Evolutionary conservation across 108 stramenopile genomes (phyloP), one percentile per base, ranked within the genome.

Genomic region (Schizochytrium sp.): DNA sequence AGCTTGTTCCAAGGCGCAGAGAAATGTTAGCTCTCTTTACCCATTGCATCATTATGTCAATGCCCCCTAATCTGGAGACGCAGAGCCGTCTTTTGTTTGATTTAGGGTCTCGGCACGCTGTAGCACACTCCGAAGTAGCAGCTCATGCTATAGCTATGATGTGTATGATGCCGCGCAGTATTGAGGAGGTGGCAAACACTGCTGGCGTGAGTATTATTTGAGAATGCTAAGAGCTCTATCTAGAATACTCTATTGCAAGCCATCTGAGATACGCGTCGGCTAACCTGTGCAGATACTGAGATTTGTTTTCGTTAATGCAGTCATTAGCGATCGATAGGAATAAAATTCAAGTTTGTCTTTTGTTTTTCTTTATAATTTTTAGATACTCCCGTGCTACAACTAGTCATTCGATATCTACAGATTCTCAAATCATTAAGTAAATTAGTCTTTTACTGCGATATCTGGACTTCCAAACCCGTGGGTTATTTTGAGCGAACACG

Each of bases 1-100:
- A 53, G 46, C 73, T 83, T 50, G 19, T 83, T 53, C 73, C 73
- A 15, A 17, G 73, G 50, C 46, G 50, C 13, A 46, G 73, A 4
- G 73, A 83, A 53, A 83, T 83, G 73, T n/a, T 83, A 46, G 73
- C 73, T 8, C 7, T 83, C 50, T 53, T 83, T 8, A 83, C 73
- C 4, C 50, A 53, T 1, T 83, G 73, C 73, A 46, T 83, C 4
- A 53, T 83, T 8, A 83, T 53, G 50, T 83, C 73, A 4, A 46
- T 83, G 46, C 73, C 73, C 10, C 73, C 73, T 4, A 83, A 83
- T 53, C 50, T 83, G 28, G 73, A 83, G 50, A 53, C 73, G 7
- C 73, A 83, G 73, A 83, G 73, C 40, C 46, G 73, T 0, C 45
- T 83, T 12, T n/a, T 83, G 49, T 83, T 83, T 1, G 73, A 83